Evolutionary conservation across 2,329 filamentous ascomycete species (phyloP), one percentile per base, ranked within the genome.

Genomic region (Penicillium sp.): DNA sequence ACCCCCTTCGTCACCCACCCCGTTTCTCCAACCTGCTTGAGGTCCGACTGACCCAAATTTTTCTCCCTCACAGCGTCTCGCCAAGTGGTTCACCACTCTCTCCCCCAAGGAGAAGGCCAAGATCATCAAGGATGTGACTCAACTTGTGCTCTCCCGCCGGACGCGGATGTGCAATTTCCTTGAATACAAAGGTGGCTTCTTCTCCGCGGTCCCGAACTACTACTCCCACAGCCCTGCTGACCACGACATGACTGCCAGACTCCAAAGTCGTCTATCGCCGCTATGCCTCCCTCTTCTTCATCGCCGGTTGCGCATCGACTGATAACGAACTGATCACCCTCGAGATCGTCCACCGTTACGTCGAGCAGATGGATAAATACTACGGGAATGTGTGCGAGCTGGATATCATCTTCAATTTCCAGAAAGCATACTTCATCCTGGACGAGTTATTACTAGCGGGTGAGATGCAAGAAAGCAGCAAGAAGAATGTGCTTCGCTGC

Each of bases 311-410:
- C 82, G 90, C 93, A 58, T 93, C 93, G n/a, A 93, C 92, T 66
- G 95, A 99, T 81, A 99, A 99, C 81, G 95, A 99, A 78, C 84
- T 99, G 75, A 97, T 98, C 78, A 97, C 92, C 26, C 92, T 99
- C 76, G 95, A 99, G 80, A 93, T 99, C 76, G 96, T 99, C 73
- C 95, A 99, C 80, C 92, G 95, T 81, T 99, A 99, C 78, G 95
- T 99, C 76, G 95, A 99, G 81, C 95, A 99, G 82, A 99, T 99
- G 95, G 95, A 99, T 85, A 99, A 99, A 80, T 99, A 99, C 84
- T 99, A 98, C 80, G 95, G 95, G 79, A 99, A 99, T 79, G 95
- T 99, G 63, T 99, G 95, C 88, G 95, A 99, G 83, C 87, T 99
- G 68, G 93, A 98, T 79, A 97, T 98, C 81, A 99, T 99, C 79